Evolutionary conservation across 2,329 filamentous ascomycete genomes (phyloP), one percentile per base, ranked within the genome.

Genomic region (Mariannaea sp.): DNA sequence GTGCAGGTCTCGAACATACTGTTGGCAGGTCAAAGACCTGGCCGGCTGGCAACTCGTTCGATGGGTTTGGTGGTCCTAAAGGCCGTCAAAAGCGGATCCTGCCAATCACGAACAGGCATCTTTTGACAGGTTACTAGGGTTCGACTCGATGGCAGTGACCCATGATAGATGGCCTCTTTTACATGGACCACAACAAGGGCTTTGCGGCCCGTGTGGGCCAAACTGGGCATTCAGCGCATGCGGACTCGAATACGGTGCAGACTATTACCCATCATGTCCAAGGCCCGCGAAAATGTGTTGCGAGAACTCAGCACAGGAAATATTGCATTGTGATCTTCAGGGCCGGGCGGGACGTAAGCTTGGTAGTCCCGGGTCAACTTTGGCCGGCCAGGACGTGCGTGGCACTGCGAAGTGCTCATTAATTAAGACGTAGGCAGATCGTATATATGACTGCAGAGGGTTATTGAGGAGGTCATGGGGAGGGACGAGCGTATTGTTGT

Each of bases 61-160:
- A 42, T 29, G 16, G n/a, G 26, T 29, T 8, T 8, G 8, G 14
- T 39, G 17, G 12, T 39, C 8, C 17, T 17, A 24, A 14, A 35
- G 12, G 32, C 39, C 22, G n/a, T 35, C 33, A 5, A 6, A 35
- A 27, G 22, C 41, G 27, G 41, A 44, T 38, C 46, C 38, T 9
- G 36, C 24, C 27, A 42, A 33, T 39, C 46, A 20, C 22, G 17
- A 22, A 45, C 51, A 49, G 40, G 46, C 41, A 51, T 51, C 20
- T n/a, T n/a, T n/a, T 36, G 36, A 30, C 40, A 24, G 26, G 27
- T 20, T 29, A 12, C 36, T 30, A 35, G 41, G 24, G 26, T 44
- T 12, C 8, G 32, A 38, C 26, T 36, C 38, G 39, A 26, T 17
- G 17, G 41, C 46, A n/a, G 20, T 17, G 10, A 42, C 13, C 29